Evolutionary conservation across 148 eudicot genomes (phyloP), one percentile per base, ranked within the genome.

Genomic region (Camellia japonica): DNA sequence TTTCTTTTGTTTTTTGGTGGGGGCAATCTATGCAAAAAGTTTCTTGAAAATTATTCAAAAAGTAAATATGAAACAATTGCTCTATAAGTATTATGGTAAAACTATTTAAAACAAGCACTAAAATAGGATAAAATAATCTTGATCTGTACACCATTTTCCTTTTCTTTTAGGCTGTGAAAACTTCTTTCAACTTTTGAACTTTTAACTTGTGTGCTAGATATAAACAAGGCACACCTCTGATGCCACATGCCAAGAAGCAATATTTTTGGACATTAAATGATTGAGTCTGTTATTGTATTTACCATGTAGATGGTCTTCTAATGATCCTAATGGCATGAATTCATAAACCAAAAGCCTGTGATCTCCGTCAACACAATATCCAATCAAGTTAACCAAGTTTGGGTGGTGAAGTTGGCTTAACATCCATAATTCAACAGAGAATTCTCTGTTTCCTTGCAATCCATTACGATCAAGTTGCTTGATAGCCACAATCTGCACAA

Each of bases 251-350:
- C 19, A 11, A 3, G 38, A 71, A 15, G 56, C 19, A 52, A 7
- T 9, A 19, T n/a, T 5, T 71, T 52, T 4, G 30, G 18, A 54
- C 68, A 11, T n/a, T n/a, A 30, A 10, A 49, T 49, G 5, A 49
- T 49, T 49, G 8, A n/a, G 30, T 11, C 15, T 67, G 9, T 13
- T 4, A 47, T 12, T 19, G 63, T 4, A 68, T 61, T 15, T 86
- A 90, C 92, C 92, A 77, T 88, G 89, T 70, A 90, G 83, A 87
- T 90, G 92, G 83, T 90, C 92, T 81, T 90, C 90, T 66, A 90
- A 71, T 41, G 92, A 90, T 74, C 92, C 92, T 75, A 89, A 76
- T 75, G 89, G 79, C 87, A 87, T 83, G 52, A 3, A 49, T 49
- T 49, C 52, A 49, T 49, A 49, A 49, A 49, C 52, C 52, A 49